Percentiles rank a stretch among this genome's conserved stretches.
Evolutionary conservation across 768 basidiomycete genomes (phyloP).

Genomic region (Amanita molliuscula): DNA sequence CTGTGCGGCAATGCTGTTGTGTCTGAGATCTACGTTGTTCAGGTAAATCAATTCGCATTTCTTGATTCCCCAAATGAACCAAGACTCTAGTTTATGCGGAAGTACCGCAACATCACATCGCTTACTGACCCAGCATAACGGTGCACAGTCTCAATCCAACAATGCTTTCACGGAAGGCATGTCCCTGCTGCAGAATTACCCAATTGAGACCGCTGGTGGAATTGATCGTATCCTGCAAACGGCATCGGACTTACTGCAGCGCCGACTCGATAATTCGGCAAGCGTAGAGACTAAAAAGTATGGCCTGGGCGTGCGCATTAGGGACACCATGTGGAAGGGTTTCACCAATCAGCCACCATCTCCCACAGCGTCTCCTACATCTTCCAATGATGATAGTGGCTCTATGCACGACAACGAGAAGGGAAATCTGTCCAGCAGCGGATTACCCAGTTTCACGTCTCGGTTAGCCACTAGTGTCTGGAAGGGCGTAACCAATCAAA

Average conservation of each 20-base stretch:
- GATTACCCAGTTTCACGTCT: conserved; percentile 30
- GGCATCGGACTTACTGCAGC: conserved; percentile 47
- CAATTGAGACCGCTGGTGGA: conserved; percentile 55
- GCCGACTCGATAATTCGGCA: conserved; percentile 31
- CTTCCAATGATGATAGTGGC: conserved; percentile 20
- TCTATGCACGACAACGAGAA: conserved; percentile 37
- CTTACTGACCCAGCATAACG: conserved; percentile 44
- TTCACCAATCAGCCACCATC: conserved; percentile 43
- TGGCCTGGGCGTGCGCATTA: conserved; percentile 46
- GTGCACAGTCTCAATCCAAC: conserved; percentile 32
- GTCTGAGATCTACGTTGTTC: conserved; percentile 41
- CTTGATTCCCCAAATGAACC: background rate
- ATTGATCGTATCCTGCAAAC: conserved; percentile 63
- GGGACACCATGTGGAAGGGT: conserved; percentile 57
- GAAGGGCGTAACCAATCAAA: conserved; percentile 69
- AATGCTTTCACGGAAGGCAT: conserved; percentile 63
- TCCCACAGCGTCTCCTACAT: conserved; percentile 23
- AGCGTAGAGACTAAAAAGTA: conserved; percentile 20
- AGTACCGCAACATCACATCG: conserved; percentile 28
- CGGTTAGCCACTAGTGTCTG: conserved; percentile 57
- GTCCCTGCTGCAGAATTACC: conserved; percentile 53
- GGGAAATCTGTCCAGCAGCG: conserved; percentile 22
- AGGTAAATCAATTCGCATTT: conserved; percentile 27
- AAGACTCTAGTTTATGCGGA: conserved; percentile 40
- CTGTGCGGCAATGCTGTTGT: conserved; percentile 59